Evolutionary conservation across 2,329 filamentous ascomycete species (phyloP), one percentile per base, ranked within the genome.

Genomic region (Aureobasidium sp.): DNA sequence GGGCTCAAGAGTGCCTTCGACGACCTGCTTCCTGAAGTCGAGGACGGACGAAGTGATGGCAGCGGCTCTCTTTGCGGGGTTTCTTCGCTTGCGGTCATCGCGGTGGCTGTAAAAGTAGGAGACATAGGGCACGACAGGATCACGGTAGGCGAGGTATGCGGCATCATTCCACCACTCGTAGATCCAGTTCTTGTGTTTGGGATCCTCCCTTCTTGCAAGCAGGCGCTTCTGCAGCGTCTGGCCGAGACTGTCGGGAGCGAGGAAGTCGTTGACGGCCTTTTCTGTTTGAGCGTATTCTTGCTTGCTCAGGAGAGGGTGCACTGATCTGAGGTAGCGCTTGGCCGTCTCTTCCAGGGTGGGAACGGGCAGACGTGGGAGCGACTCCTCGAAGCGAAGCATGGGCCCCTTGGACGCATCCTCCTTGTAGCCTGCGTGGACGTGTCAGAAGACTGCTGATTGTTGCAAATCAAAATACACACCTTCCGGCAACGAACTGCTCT

Each of bases 51-150:
- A 91, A 1, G 90, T 87, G 67, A 99, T 88, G 66, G 93, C 92
- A 4, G 94, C 94, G 3, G 94, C 94, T 66, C 94, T 89, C 82
- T 95, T 96, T 65, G 89, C 87, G 0, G 94, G 94, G 75, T 97
- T 86, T 65, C 91, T 87, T 67, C 93, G 86, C 72, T 87, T 84
- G 68, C 90, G 87, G 77, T 99, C 95, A 76, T 99, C 94, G 68
- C 91, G 86, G 80, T 97, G 93, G 61, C 92, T 97, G 81, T 99
- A 99, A 80, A 99, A 99, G 84, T 99, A 99, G 77, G 91, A 96
- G 71, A 99, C 94, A 74, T 97, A 99, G 65, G 94, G 94, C 20
- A 97, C 90, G 51, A 99, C 90, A 12, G 94, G 94, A 75, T 97
- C 94, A 67, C 93, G 89, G 80, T 97, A 97, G 67, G 79, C 83